phyloP scores from a whole-genome alignment of 2,329 filamentous ascomycete species.

The Cladosporium halotolerans region DNA sequence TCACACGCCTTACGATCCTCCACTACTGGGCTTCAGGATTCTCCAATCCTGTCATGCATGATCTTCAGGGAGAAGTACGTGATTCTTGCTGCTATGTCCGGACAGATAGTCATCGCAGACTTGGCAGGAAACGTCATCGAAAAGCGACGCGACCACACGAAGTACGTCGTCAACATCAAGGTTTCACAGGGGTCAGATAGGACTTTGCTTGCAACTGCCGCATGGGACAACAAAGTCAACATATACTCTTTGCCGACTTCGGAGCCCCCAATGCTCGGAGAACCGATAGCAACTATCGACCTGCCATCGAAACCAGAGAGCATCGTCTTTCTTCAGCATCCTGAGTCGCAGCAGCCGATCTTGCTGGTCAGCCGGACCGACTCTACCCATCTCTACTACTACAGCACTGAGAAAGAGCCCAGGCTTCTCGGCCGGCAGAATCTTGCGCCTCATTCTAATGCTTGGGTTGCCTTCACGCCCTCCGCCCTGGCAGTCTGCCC shows the following conservation, averaged over 20 bases:
- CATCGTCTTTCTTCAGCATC: slow-evolving; percentile 47
- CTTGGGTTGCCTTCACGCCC: slow-evolving; percentile 60
- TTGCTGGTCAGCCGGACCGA: slow-evolving; percentile 52
- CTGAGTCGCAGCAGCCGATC: slow-evolving; percentile 41
- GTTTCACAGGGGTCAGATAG: slow-evolving; percentile 26
- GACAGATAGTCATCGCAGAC: slow-evolving; percentile 47
- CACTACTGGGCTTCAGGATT: slow-evolving; percentile 39
- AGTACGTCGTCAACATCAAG: slow-evolving; percentile 52
- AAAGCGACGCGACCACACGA: slow-evolving; percentile 50
- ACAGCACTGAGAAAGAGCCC: slow-evolving; percentile 35
- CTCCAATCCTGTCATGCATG: slow-evolving; percentile 49
- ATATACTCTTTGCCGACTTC: slow-evolving; percentile 39
- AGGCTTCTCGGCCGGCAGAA: slow-evolving; percentile 51
- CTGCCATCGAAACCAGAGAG: slow-evolving; percentile 53
- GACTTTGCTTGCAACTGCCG: slow-evolving; percentile 50
- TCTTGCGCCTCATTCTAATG: slow-evolving; percentile 55
- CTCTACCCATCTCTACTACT: slow-evolving; percentile 55
- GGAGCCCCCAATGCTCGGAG: slow-evolving; percentile 29
- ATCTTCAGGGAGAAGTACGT: slow-evolving; percentile 40
- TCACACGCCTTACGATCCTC: slow-evolving; percentile 32
- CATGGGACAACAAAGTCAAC: slow-evolving; percentile 54
- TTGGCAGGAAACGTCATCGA: slow-evolving; percentile 37
- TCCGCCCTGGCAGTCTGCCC: slow-evolving; percentile 52
- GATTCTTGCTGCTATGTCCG: slow-evolving; percentile 55
- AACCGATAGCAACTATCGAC: slow-evolving; percentile 37